Conservation (phyloP, 1,139 yeast species). For the Waltiozyma sp. region DNA sequence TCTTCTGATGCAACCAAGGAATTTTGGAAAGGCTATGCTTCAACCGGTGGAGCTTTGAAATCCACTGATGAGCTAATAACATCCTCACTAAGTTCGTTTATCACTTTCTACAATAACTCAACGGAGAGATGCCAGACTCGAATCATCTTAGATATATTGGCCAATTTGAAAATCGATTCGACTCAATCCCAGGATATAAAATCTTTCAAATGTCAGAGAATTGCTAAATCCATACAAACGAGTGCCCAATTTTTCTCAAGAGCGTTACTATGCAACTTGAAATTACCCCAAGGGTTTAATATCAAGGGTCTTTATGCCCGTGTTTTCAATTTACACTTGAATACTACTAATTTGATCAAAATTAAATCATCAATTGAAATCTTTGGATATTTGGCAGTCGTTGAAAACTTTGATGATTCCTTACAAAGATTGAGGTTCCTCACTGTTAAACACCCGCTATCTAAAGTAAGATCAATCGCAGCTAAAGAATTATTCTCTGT, state of each 20-base stretch:
- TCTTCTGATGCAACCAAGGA: slow-evolving; percentile 16
- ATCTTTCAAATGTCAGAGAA: slow-evolving; percentile 9
- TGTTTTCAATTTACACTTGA: slow-evolving; percentile 46
- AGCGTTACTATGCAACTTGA: slow-evolving; percentile 19
- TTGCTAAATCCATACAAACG: slow-evolving; percentile 18
- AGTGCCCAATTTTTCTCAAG: slow-evolving; percentile 23
- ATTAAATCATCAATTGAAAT: slow-evolving; percentile 26
- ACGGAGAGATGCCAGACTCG: slow-evolving; percentile 1
- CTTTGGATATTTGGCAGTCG: slow-evolving; percentile 25
- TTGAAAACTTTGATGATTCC: slow-evolving; percentile 14
- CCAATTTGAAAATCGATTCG: slow-evolving; percentile 12
- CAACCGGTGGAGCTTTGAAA: slow-evolving; percentile 51
- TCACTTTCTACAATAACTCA: slow-evolving; percentile 23
- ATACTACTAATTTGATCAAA: slow-evolving; percentile 29
- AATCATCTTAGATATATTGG: slow-evolving; percentile 10
- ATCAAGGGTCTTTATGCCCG: slow-evolving; percentile 35
- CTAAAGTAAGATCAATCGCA: slow-evolving; percentile 23
- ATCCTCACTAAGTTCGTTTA: slow-evolving; percentile 32
- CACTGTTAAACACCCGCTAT: slow-evolving; percentile 23
- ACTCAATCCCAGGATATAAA: slow-evolving; percentile 6
- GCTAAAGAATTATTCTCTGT: slow-evolving; percentile 28
- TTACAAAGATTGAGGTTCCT: slow-evolving; percentile 24
- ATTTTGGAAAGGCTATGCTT: slow-evolving; percentile 47
- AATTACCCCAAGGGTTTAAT: slow-evolving; percentile 26
- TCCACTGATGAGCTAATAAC: slow-evolving; percentile 41